Evolutionary conservation across 352 stramenopile species (phyloP).

Genomic region (Pythium monospermum): DNA sequence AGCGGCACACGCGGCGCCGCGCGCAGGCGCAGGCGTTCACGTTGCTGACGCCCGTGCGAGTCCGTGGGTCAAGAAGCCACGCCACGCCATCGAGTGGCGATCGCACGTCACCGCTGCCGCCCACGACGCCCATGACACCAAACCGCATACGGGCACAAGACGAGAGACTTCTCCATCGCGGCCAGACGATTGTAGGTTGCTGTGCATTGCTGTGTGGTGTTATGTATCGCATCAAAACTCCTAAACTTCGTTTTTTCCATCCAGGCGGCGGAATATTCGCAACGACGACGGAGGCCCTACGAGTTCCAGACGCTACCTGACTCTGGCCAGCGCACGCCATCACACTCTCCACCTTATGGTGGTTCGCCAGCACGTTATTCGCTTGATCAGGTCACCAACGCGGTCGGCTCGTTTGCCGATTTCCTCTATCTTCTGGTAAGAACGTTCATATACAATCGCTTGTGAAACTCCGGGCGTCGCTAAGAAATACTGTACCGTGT

Average conservation of each 20-base stretch:
- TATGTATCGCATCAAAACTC: background rate
- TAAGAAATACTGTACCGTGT: background rate
- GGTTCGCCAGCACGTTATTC: constrained; percentile 66
- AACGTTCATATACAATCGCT: background rate
- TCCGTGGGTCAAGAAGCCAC: background rate
- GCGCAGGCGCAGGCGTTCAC: constrained; percentile 1
- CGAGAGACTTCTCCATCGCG: constrained; percentile 20
- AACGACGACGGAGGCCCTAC: constrained; percentile 37
- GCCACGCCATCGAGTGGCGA: background rate
- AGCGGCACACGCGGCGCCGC: background rate
- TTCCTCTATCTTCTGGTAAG: constrained; percentile 81
- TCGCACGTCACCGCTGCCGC: constrained; percentile 12
- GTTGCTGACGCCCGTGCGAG: constrained; percentile 10
- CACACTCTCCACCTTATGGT: constrained; percentile 26
- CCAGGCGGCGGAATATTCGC: constrained; percentile 23
- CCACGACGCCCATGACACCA: constrained; percentile 20
- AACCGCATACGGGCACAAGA: constrained; percentile 23
- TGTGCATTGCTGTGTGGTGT: background rate
- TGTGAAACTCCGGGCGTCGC: background rate
- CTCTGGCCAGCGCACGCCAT: constrained; percentile 26
- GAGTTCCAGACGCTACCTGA: constrained; percentile 59
- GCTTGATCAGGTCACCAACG: constrained; percentile 62
- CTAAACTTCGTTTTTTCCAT: too few species aligned
- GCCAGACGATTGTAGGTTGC: constrained; percentile 25
- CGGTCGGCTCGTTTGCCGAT: constrained; percentile 77